Conservation (phyloP, 2,329 filamentous ascomycete species). For the Zasmidium angulare region DNA sequence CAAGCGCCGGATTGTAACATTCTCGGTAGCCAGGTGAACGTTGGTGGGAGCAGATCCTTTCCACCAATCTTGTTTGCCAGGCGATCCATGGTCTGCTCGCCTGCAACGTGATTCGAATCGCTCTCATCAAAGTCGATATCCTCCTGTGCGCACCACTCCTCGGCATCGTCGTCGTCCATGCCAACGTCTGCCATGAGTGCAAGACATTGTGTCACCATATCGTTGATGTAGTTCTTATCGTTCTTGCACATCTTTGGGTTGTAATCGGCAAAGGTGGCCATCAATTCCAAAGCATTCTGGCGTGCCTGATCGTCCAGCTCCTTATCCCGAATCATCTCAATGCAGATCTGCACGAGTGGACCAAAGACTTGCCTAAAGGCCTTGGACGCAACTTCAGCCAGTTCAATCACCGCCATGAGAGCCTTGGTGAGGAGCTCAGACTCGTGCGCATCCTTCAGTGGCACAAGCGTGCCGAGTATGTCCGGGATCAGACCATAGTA, state of each 20-base stretch:
- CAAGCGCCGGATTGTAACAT: slow-evolving; percentile 97
- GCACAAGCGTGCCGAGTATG: slow-evolving; percentile 89
- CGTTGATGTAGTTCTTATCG: slow-evolving; percentile 83
- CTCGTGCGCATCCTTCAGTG: slow-evolving; percentile 87
- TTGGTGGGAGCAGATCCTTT: slow-evolving; percentile 85
- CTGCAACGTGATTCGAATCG: slow-evolving; percentile 94
- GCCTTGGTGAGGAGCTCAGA: slow-evolving; percentile 89
- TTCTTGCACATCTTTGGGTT: slow-evolving; percentile 93
- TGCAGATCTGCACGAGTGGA: slow-evolving; percentile 86
- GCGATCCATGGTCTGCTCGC: slow-evolving; percentile 97
- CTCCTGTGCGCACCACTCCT: slow-evolving; percentile 89
- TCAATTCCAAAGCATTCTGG: slow-evolving; percentile 93
- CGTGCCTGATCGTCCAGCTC: slow-evolving; percentile 85
- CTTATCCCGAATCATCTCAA: slow-evolving; percentile 94
- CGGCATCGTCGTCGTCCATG: slow-evolving; percentile 87
- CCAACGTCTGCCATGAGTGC: slow-evolving; percentile 98
- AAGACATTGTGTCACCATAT: slow-evolving; percentile 98
- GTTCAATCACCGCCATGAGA: slow-evolving; percentile 85
- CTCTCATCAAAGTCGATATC: slow-evolving; percentile 96
- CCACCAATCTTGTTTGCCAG: slow-evolving; percentile 96
- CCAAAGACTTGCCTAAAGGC: slow-evolving; percentile 98
- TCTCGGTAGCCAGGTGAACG: slow-evolving; percentile 92
- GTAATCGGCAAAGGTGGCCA: slow-evolving; percentile 97
- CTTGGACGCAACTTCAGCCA: slow-evolving; percentile 90
- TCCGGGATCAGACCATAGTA: slow-evolving; percentile 86